phyloP scores from a whole-genome alignment of 2,329 filamentous ascomycete genomes.

The Neurospora sp. region DNA sequence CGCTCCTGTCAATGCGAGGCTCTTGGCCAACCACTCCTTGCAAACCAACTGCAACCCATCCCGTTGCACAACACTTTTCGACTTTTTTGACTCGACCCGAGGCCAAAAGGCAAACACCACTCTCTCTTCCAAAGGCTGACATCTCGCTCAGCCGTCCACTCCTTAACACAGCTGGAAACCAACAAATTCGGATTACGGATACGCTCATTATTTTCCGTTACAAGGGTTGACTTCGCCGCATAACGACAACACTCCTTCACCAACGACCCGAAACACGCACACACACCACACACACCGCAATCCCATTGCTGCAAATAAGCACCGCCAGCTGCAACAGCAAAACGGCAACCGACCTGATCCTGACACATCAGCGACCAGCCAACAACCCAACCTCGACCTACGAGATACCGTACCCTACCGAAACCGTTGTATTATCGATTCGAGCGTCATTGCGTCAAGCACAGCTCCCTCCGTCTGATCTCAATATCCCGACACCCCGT shows the following conservation, averaged over 20 bases:
- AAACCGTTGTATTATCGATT: not conserved
- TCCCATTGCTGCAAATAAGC: not conserved
- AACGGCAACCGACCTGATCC: not conserved
- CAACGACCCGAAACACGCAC: not conserved
- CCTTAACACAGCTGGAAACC: not conserved
- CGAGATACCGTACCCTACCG: not conserved
- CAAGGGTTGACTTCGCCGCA: not conserved
- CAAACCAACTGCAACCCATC: not conserved
- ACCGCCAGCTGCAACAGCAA: not conserved
- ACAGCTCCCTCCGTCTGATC: not conserved
- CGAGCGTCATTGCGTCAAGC: not conserved
- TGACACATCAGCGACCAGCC: not conserved
- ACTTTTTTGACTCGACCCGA: not conserved
- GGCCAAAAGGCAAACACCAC: not conserved
- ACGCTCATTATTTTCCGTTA: not conserved
- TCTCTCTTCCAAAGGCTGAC: not conserved
- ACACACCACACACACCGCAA: not conserved
- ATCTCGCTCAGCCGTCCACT: not conserved
- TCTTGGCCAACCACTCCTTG: not conserved
- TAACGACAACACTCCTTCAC: not conserved
- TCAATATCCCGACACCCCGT: not conserved
- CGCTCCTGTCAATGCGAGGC: not conserved
- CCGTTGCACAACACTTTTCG: not conserved
- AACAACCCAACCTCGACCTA: not conserved
- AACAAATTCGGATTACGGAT: not conserved